A percentile compares a stretch with the other conserved stretches of the same genome.
Conservation (phyloP, 495 filamentous ascomycete species). For the Podospora tetraspora region DNA sequence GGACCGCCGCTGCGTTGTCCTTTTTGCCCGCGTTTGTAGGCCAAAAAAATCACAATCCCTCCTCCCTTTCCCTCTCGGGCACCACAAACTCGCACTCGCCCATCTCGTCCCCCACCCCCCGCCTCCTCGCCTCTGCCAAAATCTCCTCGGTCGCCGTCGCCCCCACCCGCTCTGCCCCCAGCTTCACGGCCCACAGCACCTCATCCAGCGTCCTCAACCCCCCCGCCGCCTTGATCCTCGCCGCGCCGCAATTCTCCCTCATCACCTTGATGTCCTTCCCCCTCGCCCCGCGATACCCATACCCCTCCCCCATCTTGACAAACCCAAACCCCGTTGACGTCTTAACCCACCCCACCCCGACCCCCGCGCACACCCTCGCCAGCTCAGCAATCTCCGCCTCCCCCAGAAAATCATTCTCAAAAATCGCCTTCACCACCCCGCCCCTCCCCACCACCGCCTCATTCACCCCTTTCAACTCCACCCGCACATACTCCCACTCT, state of each 20-base stretch:
- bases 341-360: slow-evolving; percentile 52
- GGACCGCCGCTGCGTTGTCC: background rate
- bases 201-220: slow-evolving; percentile 48
- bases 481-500: slow-evolving; percentile 50
- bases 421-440: slow-evolving; percentile 54
- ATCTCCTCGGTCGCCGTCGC: slow-evolving; percentile 51
- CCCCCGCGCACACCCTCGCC: slow-evolving; percentile 46
- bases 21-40: background rate
- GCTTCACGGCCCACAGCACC: slow-evolving; percentile 33
- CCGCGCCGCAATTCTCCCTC: slow-evolving; percentile 40
- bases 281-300: slow-evolving; percentile 49
- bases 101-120: slow-evolving; percentile 43
- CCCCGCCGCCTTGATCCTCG: slow-evolving; percentile 55
- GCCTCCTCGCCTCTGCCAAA: slow-evolving; percentile 46
- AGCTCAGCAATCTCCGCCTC: slow-evolving; percentile 43
- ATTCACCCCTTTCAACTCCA: slow-evolving; percentile 38
- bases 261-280: slow-evolving; percentile 48
- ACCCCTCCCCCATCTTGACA: slow-evolving; percentile 42
- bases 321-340: slow-evolving; percentile 56
- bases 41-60: background rate
- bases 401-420: slow-evolving; percentile 50
- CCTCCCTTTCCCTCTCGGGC: background rate
- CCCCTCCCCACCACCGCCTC: slow-evolving; percentile 18
- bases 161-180: slow-evolving; percentile 46
- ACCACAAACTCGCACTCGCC: background rate